Base-by-base conservation (phyloP, 495 filamentous ascomycete genomes). In the Filosporella fistucella region DNA sequence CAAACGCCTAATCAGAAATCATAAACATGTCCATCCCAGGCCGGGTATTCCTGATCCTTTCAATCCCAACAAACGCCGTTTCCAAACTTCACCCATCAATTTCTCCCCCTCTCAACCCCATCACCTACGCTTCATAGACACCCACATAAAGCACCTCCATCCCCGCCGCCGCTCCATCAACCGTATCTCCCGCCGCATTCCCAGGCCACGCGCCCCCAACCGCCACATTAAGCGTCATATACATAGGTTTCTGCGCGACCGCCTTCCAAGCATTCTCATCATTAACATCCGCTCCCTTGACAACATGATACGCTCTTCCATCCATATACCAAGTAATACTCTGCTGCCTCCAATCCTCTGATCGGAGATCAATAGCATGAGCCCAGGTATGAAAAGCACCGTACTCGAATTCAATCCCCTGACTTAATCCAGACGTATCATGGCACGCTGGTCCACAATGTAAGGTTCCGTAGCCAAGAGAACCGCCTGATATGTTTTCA, bases 221-320 rank as follows among this genome's bases (percentile, higher is more conserved):
- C 3, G 74, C 74, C 1, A 77, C 68, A 41, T 77, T 77, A 21
- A 76, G 52, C 36, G 71, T 70, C 28, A 76, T 64, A 48, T 61
- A 76, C 44, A 70, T 51, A 0, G 66, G 61, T 23, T 45, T 58
- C 4, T 61, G 52, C 0, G 65, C 61, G 23, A 77, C 44, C 28
- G 55, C 56, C 26, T 49, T 55, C 71, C 71, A 76, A 18, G 67
- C 65, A 5, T 14, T 35, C 45, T 56, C 34, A 52, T 68, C 57
- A 22, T 45, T 49, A 25, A 77, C 50, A 47, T 61, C 55, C 17
- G 49, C 37, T 4, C 71, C 74, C 4, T 58, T 47, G 29, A 75
- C 35, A 44, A 65, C 59, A 42, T 67, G 55, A 57, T 66, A 75
- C 50, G 66, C 58, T 6, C 36, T 28, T 28, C 68, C 70, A 49